Evolutionary conservation across 768 basidiomycete genomes (phyloP), one percentile per base, ranked within the genome.

Genomic region (Hirschioporus abietinus): DNA sequence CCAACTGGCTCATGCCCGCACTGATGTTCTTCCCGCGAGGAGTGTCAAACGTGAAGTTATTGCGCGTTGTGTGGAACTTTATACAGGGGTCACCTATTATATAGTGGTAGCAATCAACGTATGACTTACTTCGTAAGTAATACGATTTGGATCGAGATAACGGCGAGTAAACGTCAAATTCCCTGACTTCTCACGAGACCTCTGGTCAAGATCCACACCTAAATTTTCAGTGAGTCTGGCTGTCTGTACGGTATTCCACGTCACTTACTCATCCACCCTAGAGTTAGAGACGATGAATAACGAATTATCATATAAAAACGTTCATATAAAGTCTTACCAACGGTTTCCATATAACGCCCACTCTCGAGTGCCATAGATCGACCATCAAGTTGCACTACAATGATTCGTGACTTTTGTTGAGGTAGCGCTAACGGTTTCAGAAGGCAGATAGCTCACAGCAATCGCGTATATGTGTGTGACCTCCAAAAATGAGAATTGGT

Each of bases 331-430:
- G 64, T 72, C 84, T 15, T 63, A 90, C 92, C 93, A 65, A 96
- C 80, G 10, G 95, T 97, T 78, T 97, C 95, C 89, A 96, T 91
- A 74, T 96, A 96, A 25, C 93, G 81, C 20, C 95, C 91, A 69
- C 92, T 90, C 72, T 93, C 91, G 68, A 95, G 74, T 1, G 89
- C 81, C 80, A 95, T 92, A 0, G 89, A 88, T n/a, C 88, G 82
- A 3, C 82, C 84, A 75, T 95, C 93, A 24, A 87, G 78, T 74
- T 88, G 87, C 25, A 83, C 86, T 87, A 63, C n/a, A 34, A 8
- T 34, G 23, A 24, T 64, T 27, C 27, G 59, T 64, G 23, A 61
- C 25, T 34, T 35, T 52, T 26, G 35, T 25, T 18, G 34, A 57
- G 52, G 25, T n/a, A 58, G 42, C 1, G n/a, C 59, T 65, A 52